Conservation (phyloP, 345 rosid species). For the Combretum micranthum region DNA sequence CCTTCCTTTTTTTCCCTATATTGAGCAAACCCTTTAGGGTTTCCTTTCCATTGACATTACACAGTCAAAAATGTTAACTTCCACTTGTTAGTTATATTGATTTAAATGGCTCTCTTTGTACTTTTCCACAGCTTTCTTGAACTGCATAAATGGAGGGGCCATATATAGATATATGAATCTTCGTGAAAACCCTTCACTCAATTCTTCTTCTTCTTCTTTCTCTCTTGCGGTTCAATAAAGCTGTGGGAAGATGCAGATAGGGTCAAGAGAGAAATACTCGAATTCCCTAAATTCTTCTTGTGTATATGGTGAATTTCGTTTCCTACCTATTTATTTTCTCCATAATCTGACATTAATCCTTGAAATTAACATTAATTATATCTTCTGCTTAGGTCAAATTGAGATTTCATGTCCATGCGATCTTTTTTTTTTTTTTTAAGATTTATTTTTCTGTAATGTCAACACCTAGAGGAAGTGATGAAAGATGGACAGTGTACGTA, state of each 20-base stretch:
- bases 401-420: too few species aligned
- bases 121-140: slow-evolving; percentile 99
- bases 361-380: too few species aligned
- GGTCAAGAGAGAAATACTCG: slow-evolving; percentile 27
- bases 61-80: slow-evolving; percentile 1
- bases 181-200: not conserved
- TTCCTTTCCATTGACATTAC: slow-evolving; percentile 2
- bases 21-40: not conserved
- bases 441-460: too few species aligned
- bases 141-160: slow-evolving; percentile 40
- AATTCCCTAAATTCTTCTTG: not conserved
- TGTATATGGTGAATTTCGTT: too few species aligned
- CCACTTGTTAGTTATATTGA: not conserved
- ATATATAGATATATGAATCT: not conserved
- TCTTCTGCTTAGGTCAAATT: too few species aligned
- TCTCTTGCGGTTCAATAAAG: slow-evolving; percentile 96
- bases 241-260: slow-evolving; percentile 92
- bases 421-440: too few species aligned
- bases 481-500: too few species aligned
- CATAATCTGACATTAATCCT: too few species aligned
- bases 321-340: too few species aligned
- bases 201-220: not conserved
- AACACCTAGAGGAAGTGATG: too few species aligned
- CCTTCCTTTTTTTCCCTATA: not conserved
- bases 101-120: slow-evolving; percentile 59